These are phyloP conservation scores for Hyphodiscus sp. DNA, from an alignment of 2,329 filamentous ascomycete species.

Conservation along the genomic window DNA sequence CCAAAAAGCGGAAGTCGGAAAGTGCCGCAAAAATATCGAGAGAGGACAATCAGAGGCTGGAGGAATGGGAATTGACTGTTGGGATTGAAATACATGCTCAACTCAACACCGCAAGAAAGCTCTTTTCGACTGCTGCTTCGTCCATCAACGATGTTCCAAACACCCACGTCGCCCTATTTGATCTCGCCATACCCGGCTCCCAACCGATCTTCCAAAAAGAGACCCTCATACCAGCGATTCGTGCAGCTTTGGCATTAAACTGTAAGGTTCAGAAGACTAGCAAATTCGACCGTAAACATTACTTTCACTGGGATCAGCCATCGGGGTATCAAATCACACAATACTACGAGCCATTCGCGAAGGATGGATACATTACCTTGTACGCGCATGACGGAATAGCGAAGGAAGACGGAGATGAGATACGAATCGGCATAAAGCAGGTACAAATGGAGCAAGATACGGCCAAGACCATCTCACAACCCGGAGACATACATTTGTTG, in stretches of 20 bases:
- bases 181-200: conserved; percentile 80
- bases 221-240: conserved; percentile 80
- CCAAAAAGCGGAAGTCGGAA: conserved; percentile 41
- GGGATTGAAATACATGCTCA: conserved; percentile 98
- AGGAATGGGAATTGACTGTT: conserved; percentile 83
- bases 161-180: conserved; percentile 81
- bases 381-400: conserved; percentile 73
- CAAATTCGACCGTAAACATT: conserved; percentile 93
- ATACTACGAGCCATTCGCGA: conserved; percentile 72
- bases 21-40: conserved; percentile 27
- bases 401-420: conserved; percentile 60
- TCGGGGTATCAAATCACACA: conserved; percentile 97
- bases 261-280: conserved; percentile 73
- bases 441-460: conserved; percentile 98
- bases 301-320: conserved; percentile 98
- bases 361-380: conserved; percentile 65
- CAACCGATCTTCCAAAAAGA: conserved; percentile 81
- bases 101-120: conserved; percentile 79
- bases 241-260: conserved; percentile 77
- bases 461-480: conserved; percentile 81
- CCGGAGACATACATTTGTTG: conserved; percentile 66
- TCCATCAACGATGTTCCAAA: conserved; percentile 68
- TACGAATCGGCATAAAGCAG: conserved; percentile 80
- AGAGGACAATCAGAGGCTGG: conserved; percentile 37
- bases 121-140: conserved; percentile 72